phyloP scores from a whole-genome alignment of 345 rosid genomes.

The Eucalyptus lansdowneana region DNA sequence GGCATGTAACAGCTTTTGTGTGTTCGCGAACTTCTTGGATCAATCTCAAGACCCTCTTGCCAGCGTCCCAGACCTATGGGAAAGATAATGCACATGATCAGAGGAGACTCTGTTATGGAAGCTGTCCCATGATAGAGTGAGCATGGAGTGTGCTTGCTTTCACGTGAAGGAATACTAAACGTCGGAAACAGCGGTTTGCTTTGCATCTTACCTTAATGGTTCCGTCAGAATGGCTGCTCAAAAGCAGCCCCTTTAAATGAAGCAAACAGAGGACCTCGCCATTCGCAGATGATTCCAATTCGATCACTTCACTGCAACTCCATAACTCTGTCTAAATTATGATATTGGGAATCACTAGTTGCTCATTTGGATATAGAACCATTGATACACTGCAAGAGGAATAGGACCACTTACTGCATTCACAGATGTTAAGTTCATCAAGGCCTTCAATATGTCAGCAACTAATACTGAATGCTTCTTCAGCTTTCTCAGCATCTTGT shows the following conservation, averaged over 20 bases:
- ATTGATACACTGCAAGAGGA: not conserved
- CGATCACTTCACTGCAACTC: conserved; percentile 29
- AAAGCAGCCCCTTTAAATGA: conserved; percentile 24
- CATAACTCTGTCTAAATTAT: conserved; percentile 41
- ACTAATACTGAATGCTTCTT: conserved; percentile 32
- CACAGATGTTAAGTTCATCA: conserved; percentile 44
- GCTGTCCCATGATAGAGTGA: not conserved
- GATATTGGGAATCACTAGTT: not conserved
- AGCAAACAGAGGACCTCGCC: conserved; percentile 44
- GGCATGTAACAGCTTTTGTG: conserved; percentile 45
- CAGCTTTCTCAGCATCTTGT: conserved; percentile 36
- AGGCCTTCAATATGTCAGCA: conserved; percentile 41
- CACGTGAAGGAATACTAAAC: not conserved
- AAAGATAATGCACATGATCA: not conserved
- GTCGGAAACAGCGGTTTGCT: not conserved
- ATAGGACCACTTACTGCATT: conserved; percentile 35
- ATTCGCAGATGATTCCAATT: conserved; percentile 27
- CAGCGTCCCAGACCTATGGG: conserved; percentile 40
- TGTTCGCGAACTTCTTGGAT: conserved; percentile 48
- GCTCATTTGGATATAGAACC: not conserved
- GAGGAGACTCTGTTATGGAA: not conserved
- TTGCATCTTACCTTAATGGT: conserved; percentile 39
- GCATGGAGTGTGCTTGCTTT: not conserved
- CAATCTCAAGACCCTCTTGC: conserved; percentile 29
- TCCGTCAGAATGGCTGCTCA: conserved; percentile 67